Percentiles rank a stretch among this genome's conserved stretches.
Conservation (phyloP, 805 yeast genomes). For the Candida suzukii region DNA sequence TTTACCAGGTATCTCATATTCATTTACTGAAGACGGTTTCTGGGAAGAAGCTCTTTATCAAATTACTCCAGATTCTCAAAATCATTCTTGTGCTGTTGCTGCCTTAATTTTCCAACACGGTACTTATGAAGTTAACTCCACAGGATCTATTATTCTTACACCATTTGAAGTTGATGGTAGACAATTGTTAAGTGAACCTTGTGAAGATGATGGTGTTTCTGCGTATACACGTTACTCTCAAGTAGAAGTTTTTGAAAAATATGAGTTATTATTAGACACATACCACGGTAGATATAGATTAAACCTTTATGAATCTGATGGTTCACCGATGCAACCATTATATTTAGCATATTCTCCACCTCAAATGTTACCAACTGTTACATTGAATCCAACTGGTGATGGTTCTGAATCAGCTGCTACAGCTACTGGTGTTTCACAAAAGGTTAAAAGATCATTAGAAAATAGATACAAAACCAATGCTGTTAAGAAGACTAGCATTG, state of each 20-base stretch:
- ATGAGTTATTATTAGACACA: conserved; percentile 54
- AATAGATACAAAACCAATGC: conserved; percentile 79
- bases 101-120: conserved; percentile 88
- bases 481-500: conserved; percentile 29
- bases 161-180: conserved; percentile 90
- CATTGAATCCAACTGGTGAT: conserved; percentile 75
- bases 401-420: not conserved
- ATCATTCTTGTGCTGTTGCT: conserved; percentile 82
- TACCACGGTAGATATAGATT: conserved; percentile 82
- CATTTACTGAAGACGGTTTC: conserved; percentile 88
- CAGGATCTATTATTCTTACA: conserved; percentile 61
- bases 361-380: conserved; percentile 88
- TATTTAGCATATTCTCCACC: conserved; percentile 93
- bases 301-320: conserved; percentile 70
- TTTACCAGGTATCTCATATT: conserved; percentile 87
- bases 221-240: conserved; percentile 69
- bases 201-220: conserved; percentile 55
- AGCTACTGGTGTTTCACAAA: conserved; percentile 25
- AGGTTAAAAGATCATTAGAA: conserved; percentile 68
- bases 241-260: conserved; percentile 50
- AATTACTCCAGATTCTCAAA: conserved; percentile 57
- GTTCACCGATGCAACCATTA: conserved; percentile 76
- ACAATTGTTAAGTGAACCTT: conserved; percentile 84
- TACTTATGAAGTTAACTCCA: conserved; percentile 49
- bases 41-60: conserved; percentile 88